Evolutionary conservation across 2,329 filamentous ascomycete genomes (phyloP), one percentile per base, ranked within the genome.

Genomic region (Fusarium pseudonygamai): DNA sequence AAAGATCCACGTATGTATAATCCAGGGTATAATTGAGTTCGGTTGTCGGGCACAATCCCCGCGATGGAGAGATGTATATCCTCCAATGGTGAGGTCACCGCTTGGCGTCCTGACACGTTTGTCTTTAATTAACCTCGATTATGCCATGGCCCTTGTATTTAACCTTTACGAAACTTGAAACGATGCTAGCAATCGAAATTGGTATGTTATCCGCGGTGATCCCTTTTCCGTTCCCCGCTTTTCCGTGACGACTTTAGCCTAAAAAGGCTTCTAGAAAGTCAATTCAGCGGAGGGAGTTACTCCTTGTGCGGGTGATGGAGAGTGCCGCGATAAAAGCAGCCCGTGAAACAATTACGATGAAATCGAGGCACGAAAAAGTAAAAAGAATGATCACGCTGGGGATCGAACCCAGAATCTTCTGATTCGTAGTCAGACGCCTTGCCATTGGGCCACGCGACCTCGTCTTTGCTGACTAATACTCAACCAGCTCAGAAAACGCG

Each of bases 321-420:
- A 24, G 22, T 10, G 28, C 7, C 8, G 3, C 3, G 6, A 14
- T 14, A 3, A 18, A 18, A 1, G 15, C 5, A 13, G 15, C 13
- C 15, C 0, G 3, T 47, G 5, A n/a, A n/a, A 16, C 3, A 30
- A 13, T 3, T 7, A 6, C 16, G 5, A 6, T 12, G 10, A 20
- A 11, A 7, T 22, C 4, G 3, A 22, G 10, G 12, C n/a, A 15
- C 2, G 1, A 26, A 3, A 22, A 10, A 28, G 34, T 20, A 67
- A 67, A 67, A 63, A 20, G 7, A 36, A 32, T 71, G 68, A 71
- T 71, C 67, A 71, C 58, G 68, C 61, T 71, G 67, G 67, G 68
- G 68, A 71, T 71, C 67, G 68, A 71, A 71, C 68, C 68, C 67
- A 71, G 67, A 71, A 71, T 71, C 68, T 71, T 71, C 68, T 71